These are phyloP conservation scores for Elaphomyces granulatus DNA, from an alignment of 495 filamentous ascomycete species.

Conservation along the genomic window DNA sequence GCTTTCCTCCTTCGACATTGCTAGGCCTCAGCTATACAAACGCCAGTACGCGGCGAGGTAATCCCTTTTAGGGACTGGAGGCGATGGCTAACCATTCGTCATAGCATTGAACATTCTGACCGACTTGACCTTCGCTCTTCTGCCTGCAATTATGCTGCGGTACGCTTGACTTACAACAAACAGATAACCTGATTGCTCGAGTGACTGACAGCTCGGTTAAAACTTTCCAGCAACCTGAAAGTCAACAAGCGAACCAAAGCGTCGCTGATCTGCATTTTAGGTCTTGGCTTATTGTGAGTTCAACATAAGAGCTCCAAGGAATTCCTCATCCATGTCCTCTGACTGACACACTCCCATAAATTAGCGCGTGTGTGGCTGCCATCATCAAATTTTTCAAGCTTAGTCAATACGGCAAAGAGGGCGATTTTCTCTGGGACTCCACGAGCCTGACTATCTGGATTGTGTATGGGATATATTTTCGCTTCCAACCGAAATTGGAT, in stretches of 20 bases:
- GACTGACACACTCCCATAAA: constrained; percentile 2
- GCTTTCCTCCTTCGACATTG: constrained; percentile 20
- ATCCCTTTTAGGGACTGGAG: no score
- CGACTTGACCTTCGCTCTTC: constrained; percentile 28
- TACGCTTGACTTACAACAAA: constrained; percentile 5
- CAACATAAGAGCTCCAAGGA: no score
- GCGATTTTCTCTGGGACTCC: constrained; percentile 35
- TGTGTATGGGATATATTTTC: constrained; percentile 8
- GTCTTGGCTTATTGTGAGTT: constrained; percentile 30
- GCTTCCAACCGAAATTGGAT: no score
- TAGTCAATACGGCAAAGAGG: constrained; percentile 20
- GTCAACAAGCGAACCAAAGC: constrained; percentile 27
- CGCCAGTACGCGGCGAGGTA: constrained; percentile 8
- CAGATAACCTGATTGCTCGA: no score
- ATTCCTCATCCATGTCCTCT: neutral
- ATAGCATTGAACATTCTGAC: constrained; percentile 27
- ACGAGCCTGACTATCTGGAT: constrained; percentile 15
- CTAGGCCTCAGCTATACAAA: constrained; percentile 24
- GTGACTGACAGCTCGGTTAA: constrained; percentile 1
- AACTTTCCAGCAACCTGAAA: constrained; percentile 25
- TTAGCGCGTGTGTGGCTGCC: constrained; percentile 30
- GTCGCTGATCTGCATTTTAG: constrained; percentile 27
- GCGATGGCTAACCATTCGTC: constrained; percentile 8
- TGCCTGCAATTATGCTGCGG: constrained; percentile 29
- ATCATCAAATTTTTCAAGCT: constrained; percentile 32